These are phyloP conservation scores for Pseudogymnoascus sp. DNA, from an alignment of 2,329 filamentous ascomycete species.

Conservation along the genomic window DNA sequence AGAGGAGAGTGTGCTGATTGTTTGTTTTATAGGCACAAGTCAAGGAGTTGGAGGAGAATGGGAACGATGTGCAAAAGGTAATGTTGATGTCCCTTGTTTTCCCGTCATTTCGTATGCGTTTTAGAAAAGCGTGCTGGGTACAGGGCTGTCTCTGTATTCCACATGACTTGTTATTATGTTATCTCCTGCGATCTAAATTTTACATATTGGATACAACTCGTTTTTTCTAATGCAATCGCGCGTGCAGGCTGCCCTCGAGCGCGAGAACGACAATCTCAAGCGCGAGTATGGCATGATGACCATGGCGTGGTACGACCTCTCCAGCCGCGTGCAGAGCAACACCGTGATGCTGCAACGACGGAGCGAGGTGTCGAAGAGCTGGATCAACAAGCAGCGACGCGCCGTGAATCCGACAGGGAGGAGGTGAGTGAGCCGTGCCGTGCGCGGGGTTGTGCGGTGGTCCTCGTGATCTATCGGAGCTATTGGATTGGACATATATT, in stretches of 20 bases:
- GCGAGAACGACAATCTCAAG: conserved; percentile 50
- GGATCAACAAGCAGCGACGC: conserved; percentile 76
- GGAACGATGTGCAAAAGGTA: conserved; percentile 9
- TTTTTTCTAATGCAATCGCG: neutral
- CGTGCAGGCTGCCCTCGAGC: neutral
- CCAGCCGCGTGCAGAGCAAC: conserved; percentile 72
- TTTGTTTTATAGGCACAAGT: neutral
- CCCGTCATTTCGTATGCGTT: neutral
- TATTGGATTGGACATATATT: neutral
- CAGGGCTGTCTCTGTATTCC: neutral
- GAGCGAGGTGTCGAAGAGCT: conserved; percentile 69
- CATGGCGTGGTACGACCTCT: conserved; percentile 82
- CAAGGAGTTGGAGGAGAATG: conserved; percentile 8
- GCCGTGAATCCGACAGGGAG: conserved; percentile 46
- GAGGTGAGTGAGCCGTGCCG: conserved; percentile 16
- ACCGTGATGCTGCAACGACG: conserved; percentile 70
- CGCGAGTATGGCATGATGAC: conserved; percentile 73
- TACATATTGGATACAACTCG: neutral
- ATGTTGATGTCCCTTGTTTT: neutral
- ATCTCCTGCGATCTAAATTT: neutral
- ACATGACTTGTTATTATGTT: neutral
- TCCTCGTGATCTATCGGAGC: neutral
- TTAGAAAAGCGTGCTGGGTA: neutral
- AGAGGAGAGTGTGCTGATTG: neutral
- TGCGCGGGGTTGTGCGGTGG: neutral